Percentiles rank a stretch among this genome's conserved stretches.
Conservation (phyloP, 805 yeast species). For the Suhomyces sp. region DNA sequence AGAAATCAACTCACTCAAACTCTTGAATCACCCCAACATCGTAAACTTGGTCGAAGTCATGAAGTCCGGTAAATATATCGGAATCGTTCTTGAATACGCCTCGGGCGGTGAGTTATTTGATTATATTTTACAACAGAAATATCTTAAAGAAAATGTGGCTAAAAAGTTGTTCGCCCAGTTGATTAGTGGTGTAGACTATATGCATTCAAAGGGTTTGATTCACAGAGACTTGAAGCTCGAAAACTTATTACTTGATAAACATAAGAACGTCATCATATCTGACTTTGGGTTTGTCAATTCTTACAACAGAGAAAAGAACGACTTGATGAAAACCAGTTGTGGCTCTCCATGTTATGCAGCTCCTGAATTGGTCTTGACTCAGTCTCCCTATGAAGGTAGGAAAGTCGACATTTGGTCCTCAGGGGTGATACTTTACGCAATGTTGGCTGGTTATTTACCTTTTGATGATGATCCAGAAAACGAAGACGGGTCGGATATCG, state of each 20-base stretch:
- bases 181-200: slow-evolving; percentile 88
- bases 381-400: slow-evolving; percentile 82
- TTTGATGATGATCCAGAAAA: slow-evolving; percentile 96
- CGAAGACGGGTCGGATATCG: slow-evolving; percentile 94
- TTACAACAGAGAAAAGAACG: slow-evolving; percentile 54
- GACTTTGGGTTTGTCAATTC: slow-evolving; percentile 96
- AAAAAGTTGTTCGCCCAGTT: slow-evolving; percentile 88
- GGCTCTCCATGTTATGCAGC: slow-evolving; percentile 99
- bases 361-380: slow-evolving; percentile 89
- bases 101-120: slow-evolving; percentile 97
- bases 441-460: slow-evolving; percentile 95
- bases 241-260: slow-evolving; percentile 74
- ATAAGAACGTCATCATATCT: slow-evolving; percentile 79
- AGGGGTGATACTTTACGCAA: slow-evolving; percentile 92
- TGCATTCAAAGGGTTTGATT: slow-evolving; percentile 76
- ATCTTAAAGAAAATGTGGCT: slow-evolving; percentile 82
- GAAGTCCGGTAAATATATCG: slow-evolving; percentile 91
- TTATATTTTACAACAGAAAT: slow-evolving; percentile 81
- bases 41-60: slow-evolving; percentile 88
- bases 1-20: slow-evolving; percentile 86
- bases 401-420: slow-evolving; percentile 97
- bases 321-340: slow-evolving; percentile 89
- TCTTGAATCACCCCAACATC: slow-evolving; percentile 89
- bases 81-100: slow-evolving; percentile 94
- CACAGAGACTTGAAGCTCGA: slow-evolving; percentile 78